Evolutionary conservation across 306 rosid species (phyloP), one percentile per base, ranked within the genome.

Genomic region (Cucumis hystrix): DNA sequence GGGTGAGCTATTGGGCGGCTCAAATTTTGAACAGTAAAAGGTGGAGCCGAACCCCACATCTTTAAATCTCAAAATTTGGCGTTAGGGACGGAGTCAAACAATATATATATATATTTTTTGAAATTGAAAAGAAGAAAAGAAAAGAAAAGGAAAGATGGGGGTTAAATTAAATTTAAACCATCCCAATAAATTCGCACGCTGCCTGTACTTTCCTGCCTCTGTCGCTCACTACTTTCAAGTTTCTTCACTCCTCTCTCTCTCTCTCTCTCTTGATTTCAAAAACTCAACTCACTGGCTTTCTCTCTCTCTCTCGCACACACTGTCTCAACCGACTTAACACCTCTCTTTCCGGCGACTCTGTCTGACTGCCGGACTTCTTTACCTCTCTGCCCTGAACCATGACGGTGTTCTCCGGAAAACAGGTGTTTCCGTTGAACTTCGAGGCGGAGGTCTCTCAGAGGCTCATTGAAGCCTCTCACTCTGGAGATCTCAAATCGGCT

Each of bases 361-460:
- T 77, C 74, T 57, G 55, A 74, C 60, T 63, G 78, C 79, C 71
- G 65, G 69, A 15, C 75, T 52, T 35, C 75, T 40, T 67, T 76
- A 77, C 30, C 41, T 43, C 41, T 43, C 82, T 28, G 30, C 14
- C 79, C 79, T 75, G 23, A 84, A 75, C 69, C 79, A 90, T 91
- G 98, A 90, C 87, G 59, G 96, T 94, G 23, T 94, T 94, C 81
- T 91, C 94, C 73, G 86, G 86, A 77, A 90, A 75, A 71, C 98
- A 92, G 79, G 89, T 94, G 14, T 87, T 94, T 60, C 97, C 98
- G 71, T 87, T 92, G n/a, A 86, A 94, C 91, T 90, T 79, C 80
- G 91, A 87, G 86, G 85, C 89, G 28, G 87, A 86, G 80, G 91
- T 88, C 18, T 94, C 97, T 3, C 92, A 87, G 30, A 90, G 88